Base-by-base conservation (phyloP, 257 asterid genomes). In the Penstemon barbatus region DNA sequence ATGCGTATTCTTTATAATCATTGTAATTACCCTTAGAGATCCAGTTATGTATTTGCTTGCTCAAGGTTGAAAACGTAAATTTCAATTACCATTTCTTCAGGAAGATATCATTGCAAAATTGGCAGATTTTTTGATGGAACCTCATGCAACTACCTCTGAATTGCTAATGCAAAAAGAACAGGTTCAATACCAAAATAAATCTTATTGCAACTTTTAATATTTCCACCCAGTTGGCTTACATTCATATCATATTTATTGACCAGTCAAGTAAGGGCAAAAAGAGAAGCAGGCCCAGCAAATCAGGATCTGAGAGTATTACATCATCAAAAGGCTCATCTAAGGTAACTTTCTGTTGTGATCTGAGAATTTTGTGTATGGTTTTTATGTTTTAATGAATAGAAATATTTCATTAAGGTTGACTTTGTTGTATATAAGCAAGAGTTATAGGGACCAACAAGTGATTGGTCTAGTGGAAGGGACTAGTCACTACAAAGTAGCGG, bases 121-220 rank as follows among this genome's bases (percentile, higher is more conserved):
- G 86, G 68, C 87, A 12, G 96, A 91, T 7, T 94, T 94, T 77
- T 73, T 94, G 87, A 80, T 79, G 82, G 90, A 87, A 62, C 99
- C 99, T 71, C 87, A 82, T 74, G 95, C 95, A 49, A 84, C 89
- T 12, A 79, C 95, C 65, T 54, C 89, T 18, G 96, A 87, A 51
- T 74, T 84, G 63, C 96, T 91, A 67, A 79, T 91, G 49, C 97
- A 89, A 36, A 89, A 82, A 68, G 98, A 94, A 42, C 93, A 85
- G 98, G 99, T 92, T 43, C 36, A 25, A 25, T 25, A 25, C 33
- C 2, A 25, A 1, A 25, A 25, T 25, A 8, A 51, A 46, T 7
- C 36, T 45, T 45, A 4, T 58, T 48, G 57, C 15, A 49, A 19
- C 42, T 19, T 25, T 44, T 61, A 53, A 13, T 49, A 58, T 54